A percentile compares a stretch with the other conserved stretches of the same genome.
These are phyloP conservation scores for Citrus mangshanensis DNA, from an alignment of 345 rosid species.

Conservation along the genomic window DNA sequence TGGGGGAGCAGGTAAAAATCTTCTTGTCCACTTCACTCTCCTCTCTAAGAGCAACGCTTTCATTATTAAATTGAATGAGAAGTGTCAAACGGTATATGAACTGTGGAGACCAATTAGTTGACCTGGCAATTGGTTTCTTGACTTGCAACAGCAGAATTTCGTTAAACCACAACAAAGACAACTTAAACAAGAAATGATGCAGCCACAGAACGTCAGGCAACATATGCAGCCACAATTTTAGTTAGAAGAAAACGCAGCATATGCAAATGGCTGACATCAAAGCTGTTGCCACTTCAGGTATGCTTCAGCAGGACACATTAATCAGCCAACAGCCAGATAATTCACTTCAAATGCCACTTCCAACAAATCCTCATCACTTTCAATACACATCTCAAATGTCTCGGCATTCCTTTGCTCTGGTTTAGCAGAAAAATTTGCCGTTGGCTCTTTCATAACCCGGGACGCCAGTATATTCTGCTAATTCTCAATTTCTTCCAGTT, in stretches of 20 bases:
- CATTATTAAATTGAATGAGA: background rate
- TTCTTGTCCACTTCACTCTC: no score
- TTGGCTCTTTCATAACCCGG: constrained; percentile 25
- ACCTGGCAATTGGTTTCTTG: background rate
- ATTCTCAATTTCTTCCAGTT: constrained; percentile 33
- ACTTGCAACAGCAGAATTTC: background rate
- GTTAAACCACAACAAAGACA: background rate
- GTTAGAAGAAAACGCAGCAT: constrained; percentile 9
- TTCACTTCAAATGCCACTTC: constrained; percentile 18
- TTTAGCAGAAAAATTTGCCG: constrained; percentile 33
- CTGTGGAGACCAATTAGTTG: background rate
- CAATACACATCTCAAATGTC: constrained; percentile 34
- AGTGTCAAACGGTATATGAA: background rate
- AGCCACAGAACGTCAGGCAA: constrained; percentile 2
- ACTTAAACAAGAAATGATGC: background rate
- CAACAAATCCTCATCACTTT: constrained; percentile 21
- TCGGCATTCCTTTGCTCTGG: constrained; percentile 41
- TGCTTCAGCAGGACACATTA: background rate
- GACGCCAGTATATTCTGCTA: constrained; percentile 31
- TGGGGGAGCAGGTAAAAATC: no score
- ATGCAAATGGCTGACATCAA: background rate
- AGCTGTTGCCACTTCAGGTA: background rate
- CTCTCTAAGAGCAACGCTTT: no score
- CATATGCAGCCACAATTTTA: background rate
- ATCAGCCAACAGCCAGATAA: background rate